Conservation (phyloP, 495 filamentous ascomycete species). For the Xylaria intraflava region DNA sequence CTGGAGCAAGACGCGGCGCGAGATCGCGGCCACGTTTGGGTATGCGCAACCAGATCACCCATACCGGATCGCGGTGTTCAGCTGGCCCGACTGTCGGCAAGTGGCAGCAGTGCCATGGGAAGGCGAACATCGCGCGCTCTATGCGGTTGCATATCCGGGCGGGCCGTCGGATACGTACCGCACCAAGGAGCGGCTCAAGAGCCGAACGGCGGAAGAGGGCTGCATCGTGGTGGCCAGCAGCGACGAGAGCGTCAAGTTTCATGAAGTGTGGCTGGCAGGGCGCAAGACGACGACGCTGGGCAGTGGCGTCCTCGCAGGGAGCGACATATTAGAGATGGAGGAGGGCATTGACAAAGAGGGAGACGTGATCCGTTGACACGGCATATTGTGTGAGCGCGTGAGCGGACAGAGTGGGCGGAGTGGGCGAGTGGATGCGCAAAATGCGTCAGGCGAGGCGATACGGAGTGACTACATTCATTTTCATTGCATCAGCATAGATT, state of each 20-base stretch:
- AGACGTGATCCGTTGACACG: constrained; percentile 47
- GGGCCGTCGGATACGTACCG: constrained; percentile 43
- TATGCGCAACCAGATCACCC: constrained; percentile 93
- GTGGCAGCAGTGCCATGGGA: constrained; percentile 86
- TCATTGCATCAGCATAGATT: background rate
- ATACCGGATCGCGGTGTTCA: constrained; percentile 86
- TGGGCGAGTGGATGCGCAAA: no score
- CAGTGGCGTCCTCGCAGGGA: constrained; percentile 71
- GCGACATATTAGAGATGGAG: constrained; percentile 77
- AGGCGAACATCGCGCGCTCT: constrained; percentile 71
- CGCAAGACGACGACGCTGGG: constrained; percentile 50
- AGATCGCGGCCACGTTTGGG: constrained; percentile 90
- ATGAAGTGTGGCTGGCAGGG: constrained; percentile 79
- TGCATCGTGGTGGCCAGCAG: constrained; percentile 93
- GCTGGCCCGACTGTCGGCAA: constrained; percentile 88
- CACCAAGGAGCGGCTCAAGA: constrained; percentile 21
- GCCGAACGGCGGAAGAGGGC: constrained; percentile 67
- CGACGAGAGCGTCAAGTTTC: constrained; percentile 91
- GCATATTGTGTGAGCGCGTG: no score
- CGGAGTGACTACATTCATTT: background rate
- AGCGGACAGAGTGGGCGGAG: no score
- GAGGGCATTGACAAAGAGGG: constrained; percentile 81
- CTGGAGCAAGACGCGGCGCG: constrained; percentile 78
- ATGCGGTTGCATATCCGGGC: constrained; percentile 62
- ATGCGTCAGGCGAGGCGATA: background rate